Base-by-base conservation (phyloP, 2,329 filamentous ascomycete species). In the Ceratocystis cacaofunesta region DNA sequence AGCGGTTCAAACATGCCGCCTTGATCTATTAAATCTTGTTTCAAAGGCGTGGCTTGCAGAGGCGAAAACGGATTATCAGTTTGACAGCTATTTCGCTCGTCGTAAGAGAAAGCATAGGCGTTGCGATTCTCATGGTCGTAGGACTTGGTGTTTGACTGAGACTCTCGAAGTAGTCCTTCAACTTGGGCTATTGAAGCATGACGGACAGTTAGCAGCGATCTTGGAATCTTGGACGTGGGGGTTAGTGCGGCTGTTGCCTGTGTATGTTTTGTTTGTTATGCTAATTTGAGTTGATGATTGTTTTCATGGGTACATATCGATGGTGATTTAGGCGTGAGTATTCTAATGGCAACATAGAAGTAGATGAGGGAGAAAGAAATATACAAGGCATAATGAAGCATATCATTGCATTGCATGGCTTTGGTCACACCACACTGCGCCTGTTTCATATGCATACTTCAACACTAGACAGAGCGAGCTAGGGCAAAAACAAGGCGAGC, bases 1-100 rank as follows among this genome's bases (percentile, higher is more conserved):
- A 95, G 75, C 17, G 89, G 81, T 73, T 96, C 92, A 64, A 92
- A 88, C 69, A 95, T 77, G 12, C 91, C 91, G 12, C 91, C 91
- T 43, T 96, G 76, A 10, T 85, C 85, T 67, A 96, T 86, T 76
- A 96, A 80, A 71, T 77, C 65, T 17, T 63, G 58, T 19, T 30
- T 60, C 1, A 61, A 12, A 6, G n/a, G 65, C 2, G 61, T 19
- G 4, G 25, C 4, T 12, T 62, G 43, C 43, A 65, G 10, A 8
- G 43, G 1, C 43, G 52, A 30, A 22, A n/a, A 5, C 1, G 43
- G 17, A 25, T 63, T 48, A 22, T 58, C 48, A 22, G 22, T 19
- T 10, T 62, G 44, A 12, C 55, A 43, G 8, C 52, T 6, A 61
- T 50, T 65, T 12, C 22, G 17, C 43, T n/a, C n/a, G 10, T 32